Percentiles rank a stretch among this genome's conserved stretches.
phyloP scores from a whole-genome alignment of 768 basidiomycete genomes.

The Cytidiella melzeri region DNA sequence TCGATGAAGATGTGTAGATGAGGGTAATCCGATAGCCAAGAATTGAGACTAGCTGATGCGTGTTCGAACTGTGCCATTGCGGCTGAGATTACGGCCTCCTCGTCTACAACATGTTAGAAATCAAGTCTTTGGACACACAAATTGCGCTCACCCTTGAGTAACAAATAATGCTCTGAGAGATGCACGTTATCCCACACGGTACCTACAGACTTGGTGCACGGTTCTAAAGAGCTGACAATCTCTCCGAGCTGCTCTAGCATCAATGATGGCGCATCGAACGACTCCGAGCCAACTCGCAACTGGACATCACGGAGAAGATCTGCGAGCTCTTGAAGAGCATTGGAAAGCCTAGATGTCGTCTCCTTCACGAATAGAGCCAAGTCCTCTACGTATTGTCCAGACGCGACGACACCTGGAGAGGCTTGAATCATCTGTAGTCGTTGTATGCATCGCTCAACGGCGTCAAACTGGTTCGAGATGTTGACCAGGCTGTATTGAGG shows the following conservation, averaged over 20 bases:
- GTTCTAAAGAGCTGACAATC: neutral
- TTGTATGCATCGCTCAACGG: constrained; percentile 21
- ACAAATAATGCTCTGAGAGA: neutral
- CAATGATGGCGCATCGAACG: neutral
- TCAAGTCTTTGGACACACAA: neutral
- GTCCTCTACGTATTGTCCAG: neutral
- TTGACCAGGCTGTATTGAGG: constrained; percentile 26
- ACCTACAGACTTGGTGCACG: neutral
- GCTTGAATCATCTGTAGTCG: constrained; percentile 27
- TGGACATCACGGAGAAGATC: neutral
- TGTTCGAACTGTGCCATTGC: neutral
- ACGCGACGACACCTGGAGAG: constrained; percentile 7
- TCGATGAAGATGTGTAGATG: constrained; percentile 24
- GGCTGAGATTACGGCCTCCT: neutral
- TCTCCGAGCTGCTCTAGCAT: neutral
- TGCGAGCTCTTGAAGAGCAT: neutral
- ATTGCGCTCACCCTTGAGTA: constrained; percentile 2
- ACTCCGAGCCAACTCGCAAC: neutral
- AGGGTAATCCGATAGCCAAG: constrained; percentile 1
- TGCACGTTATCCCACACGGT: neutral
- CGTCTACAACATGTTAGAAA: too few relatives aligned
- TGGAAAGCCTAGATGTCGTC: neutral
- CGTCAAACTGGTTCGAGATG: constrained; percentile 18
- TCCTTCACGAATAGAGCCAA: neutral
- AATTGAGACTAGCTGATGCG: neutral